Percentiles rank a stretch among this genome's conserved stretches.
phyloP scores from a whole-genome alignment of 306 rosid species.

The Nissolia schottii region DNA sequence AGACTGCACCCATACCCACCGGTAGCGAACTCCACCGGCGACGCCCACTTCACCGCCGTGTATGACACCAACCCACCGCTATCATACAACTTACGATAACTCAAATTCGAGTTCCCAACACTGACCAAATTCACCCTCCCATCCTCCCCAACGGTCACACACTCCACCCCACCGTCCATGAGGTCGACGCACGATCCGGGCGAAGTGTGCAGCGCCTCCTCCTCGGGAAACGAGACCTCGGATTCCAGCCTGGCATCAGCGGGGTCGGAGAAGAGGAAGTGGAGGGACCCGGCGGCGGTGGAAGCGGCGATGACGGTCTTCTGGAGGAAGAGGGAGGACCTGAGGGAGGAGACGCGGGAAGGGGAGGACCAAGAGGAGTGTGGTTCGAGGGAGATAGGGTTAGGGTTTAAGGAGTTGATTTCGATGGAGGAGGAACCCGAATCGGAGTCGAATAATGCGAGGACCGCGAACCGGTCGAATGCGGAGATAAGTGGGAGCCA shows the following conservation, averaged over 20 bases:
- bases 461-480: slow-evolving; percentile 56
- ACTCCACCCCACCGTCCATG: slow-evolving; percentile 63
- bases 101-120: slow-evolving; percentile 46
- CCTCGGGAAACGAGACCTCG: slow-evolving; percentile 56
- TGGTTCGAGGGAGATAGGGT: slow-evolving; percentile 36
- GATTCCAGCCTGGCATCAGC: slow-evolving; percentile 44
- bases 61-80: slow-evolving; percentile 79
- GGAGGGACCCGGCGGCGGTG: slow-evolving; percentile 63
- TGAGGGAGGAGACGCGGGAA: slow-evolving; percentile 67
- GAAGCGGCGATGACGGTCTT: slow-evolving; percentile 55
- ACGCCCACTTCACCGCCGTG: slow-evolving; percentile 78
- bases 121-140: slow-evolving; percentile 71
- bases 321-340: slow-evolving; percentile 46
- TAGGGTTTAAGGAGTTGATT: slow-evolving; percentile 44
- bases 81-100: slow-evolving; percentile 49
- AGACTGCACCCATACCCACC: slow-evolving; percentile 78
- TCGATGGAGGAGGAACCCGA: slow-evolving; percentile 49
- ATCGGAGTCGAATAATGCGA: slow-evolving; percentile 64
- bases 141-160: slow-evolving; percentile 80
- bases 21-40: slow-evolving; percentile 80
- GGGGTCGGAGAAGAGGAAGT: slow-evolving; percentile 47
- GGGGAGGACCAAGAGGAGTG: slow-evolving; percentile 51
- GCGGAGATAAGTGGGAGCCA: slow-evolving; percentile 77
- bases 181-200: slow-evolving; percentile 52
- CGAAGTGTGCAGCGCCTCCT: slow-evolving; percentile 39